Evolutionary conservation across 2,329 filamentous ascomycete species (phyloP), one percentile per base, ranked within the genome.

Genomic region (Geosmithia morbida): DNA sequence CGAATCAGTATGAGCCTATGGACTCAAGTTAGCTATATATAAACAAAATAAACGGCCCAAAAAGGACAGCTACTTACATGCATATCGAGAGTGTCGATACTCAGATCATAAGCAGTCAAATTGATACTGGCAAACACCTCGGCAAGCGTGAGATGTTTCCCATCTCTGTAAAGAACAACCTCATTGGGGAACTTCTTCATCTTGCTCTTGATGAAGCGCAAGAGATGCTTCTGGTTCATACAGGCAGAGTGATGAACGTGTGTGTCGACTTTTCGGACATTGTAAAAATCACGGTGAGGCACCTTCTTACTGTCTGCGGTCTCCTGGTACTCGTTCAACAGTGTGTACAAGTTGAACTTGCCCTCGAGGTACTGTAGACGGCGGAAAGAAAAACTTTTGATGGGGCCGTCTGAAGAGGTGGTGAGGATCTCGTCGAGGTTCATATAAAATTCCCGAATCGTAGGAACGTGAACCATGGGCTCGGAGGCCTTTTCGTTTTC

Each of bases 161-260:
- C 90, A 62, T 98, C 92, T 59, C 92, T 79, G 63, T 81, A 94
- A 43, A 98, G 75, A 7, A 98, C 92, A 30, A 92, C 80, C 66
- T 98, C 92, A 57, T 97, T 86, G 0, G 89, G 88, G 17, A 79
- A 92, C 65, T 95, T 98, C 75, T 96, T 97, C 87, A 98, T 96
- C 68, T 98, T 98, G 66, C 88, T 95, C 67, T 98, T 98, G 71
- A 98, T 98, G 66, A 98, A 98, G 48, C 92, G 87, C 51, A 98
- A 71, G 49, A 98, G 69, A 74, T 98, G 92, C 67, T 98, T 98
- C 65, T 98, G 92, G 61, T 98, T 98, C 92, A 98, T 98, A 63
- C 92, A 98, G 20, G 92, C 92, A 16, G 92, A 98, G 64, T 98
- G 92, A 61, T 98, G 92, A 56, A 98, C 92, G 73, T 98, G 92